phyloP scores from a whole-genome alignment of 75 land plant genomes.

The Chamaecyparis obtusa region DNA sequence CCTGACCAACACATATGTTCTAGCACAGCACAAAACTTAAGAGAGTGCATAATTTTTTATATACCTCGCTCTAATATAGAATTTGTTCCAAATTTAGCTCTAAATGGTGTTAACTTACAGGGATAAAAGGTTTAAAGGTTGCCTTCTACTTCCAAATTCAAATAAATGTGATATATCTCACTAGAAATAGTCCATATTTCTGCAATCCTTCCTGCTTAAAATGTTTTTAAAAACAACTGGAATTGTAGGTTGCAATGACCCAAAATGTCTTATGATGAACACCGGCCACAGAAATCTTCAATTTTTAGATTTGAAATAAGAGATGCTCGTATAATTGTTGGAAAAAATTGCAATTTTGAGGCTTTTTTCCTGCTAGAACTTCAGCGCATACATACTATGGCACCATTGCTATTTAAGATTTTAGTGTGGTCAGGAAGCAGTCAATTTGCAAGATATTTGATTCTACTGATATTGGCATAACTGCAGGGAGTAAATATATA shows the following conservation, averaged over 20 bases:
- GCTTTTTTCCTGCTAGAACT: background rate
- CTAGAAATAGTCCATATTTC: background rate
- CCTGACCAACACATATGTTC: background rate
- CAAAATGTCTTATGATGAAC: background rate
- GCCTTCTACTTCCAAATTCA: background rate
- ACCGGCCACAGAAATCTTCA: background rate
- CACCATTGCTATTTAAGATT: background rate
- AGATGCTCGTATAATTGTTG: background rate
- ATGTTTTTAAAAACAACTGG: background rate
- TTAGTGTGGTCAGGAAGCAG: background rate
- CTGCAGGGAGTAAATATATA: background rate
- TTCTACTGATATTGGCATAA: background rate
- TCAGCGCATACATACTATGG: background rate
- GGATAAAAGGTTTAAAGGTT: background rate
- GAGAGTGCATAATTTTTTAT: background rate
- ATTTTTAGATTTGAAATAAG: background rate
- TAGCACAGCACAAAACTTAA: background rate
- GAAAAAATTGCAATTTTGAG: too few species aligned
- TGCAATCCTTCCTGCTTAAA: background rate
- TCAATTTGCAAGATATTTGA: background rate
- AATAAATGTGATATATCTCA: background rate
- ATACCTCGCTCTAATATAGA: background rate
- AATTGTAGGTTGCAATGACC: background rate
- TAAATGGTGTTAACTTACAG: background rate
- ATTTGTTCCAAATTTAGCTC: background rate